Base-by-base conservation (phyloP, 306 rosid species). In the Inga oerstediana region DNA sequence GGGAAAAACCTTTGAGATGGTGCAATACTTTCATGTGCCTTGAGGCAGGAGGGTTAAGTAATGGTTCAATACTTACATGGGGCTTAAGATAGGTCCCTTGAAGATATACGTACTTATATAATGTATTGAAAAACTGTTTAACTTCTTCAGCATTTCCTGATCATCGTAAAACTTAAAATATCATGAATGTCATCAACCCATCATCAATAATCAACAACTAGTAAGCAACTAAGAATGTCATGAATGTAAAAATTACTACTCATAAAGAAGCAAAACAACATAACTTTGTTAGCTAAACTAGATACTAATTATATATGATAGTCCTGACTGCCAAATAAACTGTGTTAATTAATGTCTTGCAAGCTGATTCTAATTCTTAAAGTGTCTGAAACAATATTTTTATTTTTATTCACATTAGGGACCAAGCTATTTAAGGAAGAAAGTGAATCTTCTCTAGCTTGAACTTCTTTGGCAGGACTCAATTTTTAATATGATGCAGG, bases 61-160 rank as follows among this genome's bases (percentile, higher is more conserved):
- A 67, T 75, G 71, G 73, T 77, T 46, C 49, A 54, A 77, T 64
- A 92, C 97, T 92, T 88, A 96, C 99, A 81, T 94, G 94, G 56
- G 99, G 97, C 83, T 96, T 96, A 89, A 94, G 82, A 87, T 90
- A 96, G 49, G 97, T 97, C 81, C 97, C 97, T 87, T 94, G 98
- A 79, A 92, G 92, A 90, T 94, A 94, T 43, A 90, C 95, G 80
- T 94, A 91, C 77, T 87, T 87, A 87, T 96, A 96, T 77, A 96
- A 80, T 22, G 95, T 90, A 86, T 82, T 88, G 67, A 92, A 94
- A 87, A 92, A 91, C 80, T 66, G 85, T 83, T 88, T 92, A 81
- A 94, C 94, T 65, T 90, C 98, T 52, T 91, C 94, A 54, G 88
- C 64, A 58, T 90, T 87, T 70, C 98, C 99, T 96, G 97, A 83